Conservation (phyloP, 1,284 basidiomycete species). For the Neonothopanus nambi region DNA sequence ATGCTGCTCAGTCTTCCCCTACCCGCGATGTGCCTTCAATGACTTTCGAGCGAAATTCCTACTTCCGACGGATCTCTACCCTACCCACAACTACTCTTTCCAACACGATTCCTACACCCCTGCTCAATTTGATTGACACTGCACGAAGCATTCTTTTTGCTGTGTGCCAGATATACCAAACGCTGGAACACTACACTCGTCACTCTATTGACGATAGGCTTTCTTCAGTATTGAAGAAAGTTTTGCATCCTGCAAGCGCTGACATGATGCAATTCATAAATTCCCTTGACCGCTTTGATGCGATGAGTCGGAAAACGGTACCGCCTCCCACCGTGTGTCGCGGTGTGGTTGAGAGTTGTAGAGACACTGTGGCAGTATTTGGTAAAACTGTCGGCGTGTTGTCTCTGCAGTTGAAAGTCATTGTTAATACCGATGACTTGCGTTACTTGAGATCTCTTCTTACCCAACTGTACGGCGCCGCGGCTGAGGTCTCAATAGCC, state of each 20-base stretch:
- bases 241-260: conserved; percentile 81
- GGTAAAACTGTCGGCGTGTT: conserved; percentile 86
- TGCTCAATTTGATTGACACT: conserved; percentile 82
- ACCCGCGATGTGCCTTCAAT: conserved; percentile 51
- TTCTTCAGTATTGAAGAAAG: conserved; percentile 77
- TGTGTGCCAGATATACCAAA: conserved; percentile 89
- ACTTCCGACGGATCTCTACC: conserved; percentile 87
- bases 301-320: conserved; percentile 67
- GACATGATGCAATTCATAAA: conserved; percentile 87
- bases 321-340: conserved; percentile 78
- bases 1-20: conserved; percentile 25
- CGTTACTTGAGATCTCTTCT: conserved; percentile 89
- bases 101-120: conserved; percentile 71
- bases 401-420: conserved; percentile 77
- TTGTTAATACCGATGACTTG: conserved; percentile 78
- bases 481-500: conserved; percentile 84
- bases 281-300: conserved; percentile 91
- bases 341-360: conserved; percentile 80
- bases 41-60: conserved; percentile 86
- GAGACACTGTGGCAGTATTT: conserved; percentile 85
- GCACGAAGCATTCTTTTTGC: conserved; percentile 92
- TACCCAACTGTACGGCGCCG: conserved; percentile 87
- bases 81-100: conserved; percentile 67
- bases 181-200: conserved; percentile 85
- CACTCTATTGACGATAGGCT: conserved; percentile 86